These are phyloP conservation scores for Aphanomyces euteiches DNA, from an alignment of 352 stramenopile genomes.

Conservation along the genomic window DNA sequence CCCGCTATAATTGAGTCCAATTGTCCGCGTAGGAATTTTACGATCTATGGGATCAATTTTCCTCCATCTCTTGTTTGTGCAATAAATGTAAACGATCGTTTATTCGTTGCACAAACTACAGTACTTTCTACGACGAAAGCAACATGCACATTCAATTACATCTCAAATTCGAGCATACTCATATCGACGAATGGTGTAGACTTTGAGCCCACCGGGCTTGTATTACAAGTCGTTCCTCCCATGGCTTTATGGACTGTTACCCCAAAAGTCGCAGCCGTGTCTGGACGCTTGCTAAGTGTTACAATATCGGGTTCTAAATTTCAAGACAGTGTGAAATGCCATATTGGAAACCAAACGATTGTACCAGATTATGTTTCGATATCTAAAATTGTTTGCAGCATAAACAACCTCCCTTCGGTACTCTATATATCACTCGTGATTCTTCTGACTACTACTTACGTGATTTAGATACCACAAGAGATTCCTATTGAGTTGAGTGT, in stretches of 20 bases:
- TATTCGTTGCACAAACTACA: not conserved
- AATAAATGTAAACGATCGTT: not conserved
- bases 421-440: no score
- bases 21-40: conserved; percentile 5
- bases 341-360: not conserved
- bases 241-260: not conserved
- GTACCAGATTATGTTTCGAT: conserved; percentile 14
- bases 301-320: conserved; percentile 11
- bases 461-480: not conserved
- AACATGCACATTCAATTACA: conserved; percentile 11
- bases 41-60: conserved; percentile 8
- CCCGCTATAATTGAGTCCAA: not conserved
- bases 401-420: not conserved
- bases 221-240: not conserved
- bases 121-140: not conserved
- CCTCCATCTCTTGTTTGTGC: not conserved
- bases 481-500: conserved; percentile 31
- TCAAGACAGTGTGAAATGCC: not conserved
- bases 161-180: not conserved
- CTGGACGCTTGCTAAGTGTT: not conserved
- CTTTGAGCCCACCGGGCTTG: not conserved
- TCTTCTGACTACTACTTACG: not conserved
- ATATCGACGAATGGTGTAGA: conserved; percentile 5
- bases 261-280: not conserved
- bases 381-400: not conserved